These are phyloP conservation scores for Fraxinus xanthoxyloides DNA, from an alignment of 305 asterid species.

Conservation along the genomic window DNA sequence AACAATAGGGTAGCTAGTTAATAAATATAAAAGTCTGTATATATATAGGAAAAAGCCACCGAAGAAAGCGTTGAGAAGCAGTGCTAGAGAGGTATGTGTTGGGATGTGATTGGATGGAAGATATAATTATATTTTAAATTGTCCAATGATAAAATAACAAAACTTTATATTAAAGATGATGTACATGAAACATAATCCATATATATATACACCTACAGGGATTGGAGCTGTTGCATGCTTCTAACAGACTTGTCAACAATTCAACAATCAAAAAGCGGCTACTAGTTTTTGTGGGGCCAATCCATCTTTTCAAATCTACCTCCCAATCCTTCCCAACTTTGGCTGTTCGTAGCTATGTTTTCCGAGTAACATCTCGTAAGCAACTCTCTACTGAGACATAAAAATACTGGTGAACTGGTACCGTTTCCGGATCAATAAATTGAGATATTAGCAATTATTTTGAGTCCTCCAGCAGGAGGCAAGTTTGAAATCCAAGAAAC, in stretches of 20 bases:
- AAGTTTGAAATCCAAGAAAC: constrained; percentile 31
- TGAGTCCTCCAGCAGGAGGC: constrained; percentile 36
- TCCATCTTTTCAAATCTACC: not conserved
- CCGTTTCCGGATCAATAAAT: constrained; percentile 16
- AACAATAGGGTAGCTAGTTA: constrained; percentile 1
- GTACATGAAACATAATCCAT: no score
- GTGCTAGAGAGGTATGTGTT: no score
- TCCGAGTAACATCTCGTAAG: not conserved
- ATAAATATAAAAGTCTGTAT: not conserved
- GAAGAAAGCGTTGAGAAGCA: no score
- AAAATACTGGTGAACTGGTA: not conserved
- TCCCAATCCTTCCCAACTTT: not conserved
- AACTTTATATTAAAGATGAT: no score
- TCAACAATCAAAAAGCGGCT: constrained; percentile 17
- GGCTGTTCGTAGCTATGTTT: not conserved
- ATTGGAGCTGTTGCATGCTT: constrained; percentile 18
- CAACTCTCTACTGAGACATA: not conserved
- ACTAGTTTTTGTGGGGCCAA: not conserved
- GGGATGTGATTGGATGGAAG: no score
- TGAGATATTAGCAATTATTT: constrained; percentile 33
- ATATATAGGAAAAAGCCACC: not conserved
- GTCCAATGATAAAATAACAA: no score
- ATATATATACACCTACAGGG: not conserved
- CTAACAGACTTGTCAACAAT: constrained; percentile 39
- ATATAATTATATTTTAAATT: no score